phyloP scores from a whole-genome alignment of 345 rosid species.

The Eucalyptus marginata region DNA sequence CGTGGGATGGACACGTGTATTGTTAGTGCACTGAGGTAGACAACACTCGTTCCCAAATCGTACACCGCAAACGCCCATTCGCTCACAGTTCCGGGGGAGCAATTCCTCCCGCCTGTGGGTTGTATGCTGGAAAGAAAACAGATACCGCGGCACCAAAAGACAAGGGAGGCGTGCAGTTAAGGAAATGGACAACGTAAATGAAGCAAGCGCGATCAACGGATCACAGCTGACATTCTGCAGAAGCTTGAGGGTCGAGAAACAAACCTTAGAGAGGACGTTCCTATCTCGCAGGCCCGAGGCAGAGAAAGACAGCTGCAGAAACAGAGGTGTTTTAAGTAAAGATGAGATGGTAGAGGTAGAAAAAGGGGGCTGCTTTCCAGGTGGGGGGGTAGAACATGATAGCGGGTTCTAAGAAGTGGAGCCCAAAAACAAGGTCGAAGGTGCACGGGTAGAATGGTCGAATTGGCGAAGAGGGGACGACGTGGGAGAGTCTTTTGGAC shows the following conservation, averaged over 20 bases:
- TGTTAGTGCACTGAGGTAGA: not conserved
- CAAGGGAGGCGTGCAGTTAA: not conserved
- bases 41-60: not conserved
- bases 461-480: not conserved
- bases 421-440: not conserved
- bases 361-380: not conserved
- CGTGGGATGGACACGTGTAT: not conserved
- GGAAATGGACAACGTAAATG: not conserved
- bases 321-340: not conserved
- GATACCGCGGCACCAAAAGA: not conserved
- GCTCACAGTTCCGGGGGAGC: not conserved
- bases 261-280: constrained; percentile 77
- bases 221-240: not conserved
- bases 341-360: not conserved
- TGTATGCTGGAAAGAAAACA: not conserved
- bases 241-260: not conserved
- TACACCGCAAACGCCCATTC: not conserved
- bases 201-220: not conserved
- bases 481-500: not conserved
- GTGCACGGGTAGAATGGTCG: not conserved
- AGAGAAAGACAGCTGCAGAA: constrained; percentile 69
- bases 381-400: not conserved
- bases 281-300: constrained; percentile 65
- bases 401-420: not conserved
- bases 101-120: not conserved